Conservation (phyloP, 2,329 filamentous ascomycete species). For the Metarhizium rileyi region DNA sequence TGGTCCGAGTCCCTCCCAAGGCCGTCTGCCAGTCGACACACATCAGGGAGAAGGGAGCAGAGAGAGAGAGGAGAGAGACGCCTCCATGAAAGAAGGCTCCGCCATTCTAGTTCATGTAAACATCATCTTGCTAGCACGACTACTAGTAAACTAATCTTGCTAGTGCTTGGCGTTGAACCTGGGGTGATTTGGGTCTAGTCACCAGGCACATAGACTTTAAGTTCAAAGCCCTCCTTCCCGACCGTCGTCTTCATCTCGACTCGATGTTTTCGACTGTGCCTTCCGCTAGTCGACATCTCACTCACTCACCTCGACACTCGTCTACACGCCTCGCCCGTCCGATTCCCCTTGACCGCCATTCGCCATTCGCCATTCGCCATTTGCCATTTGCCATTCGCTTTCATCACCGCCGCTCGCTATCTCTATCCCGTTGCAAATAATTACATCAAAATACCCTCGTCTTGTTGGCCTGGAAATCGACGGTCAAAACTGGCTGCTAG, state of each 20-base stretch:
- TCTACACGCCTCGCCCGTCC: neutral
- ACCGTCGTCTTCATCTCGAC: neutral
- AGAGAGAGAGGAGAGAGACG: neutral
- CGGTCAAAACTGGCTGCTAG: neutral
- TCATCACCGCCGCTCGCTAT: neutral
- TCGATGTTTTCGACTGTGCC: neutral
- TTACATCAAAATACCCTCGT: neutral
- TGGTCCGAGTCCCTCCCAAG: no score
- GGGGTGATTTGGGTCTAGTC: neutral
- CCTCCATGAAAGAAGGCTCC: neutral
- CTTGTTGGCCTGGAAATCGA: neutral
- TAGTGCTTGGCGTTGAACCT: no score
- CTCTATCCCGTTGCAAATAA: neutral
- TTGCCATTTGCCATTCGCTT: neutral
- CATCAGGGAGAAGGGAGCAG: neutral
- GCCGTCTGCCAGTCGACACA: no score
- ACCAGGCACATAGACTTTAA: neutral
- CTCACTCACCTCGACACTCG: neutral
- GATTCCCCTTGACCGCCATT: no score
- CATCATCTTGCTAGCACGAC: no score
- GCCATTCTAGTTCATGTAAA: neutral
- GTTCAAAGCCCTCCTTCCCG: neutral
- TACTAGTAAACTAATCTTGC: no score
- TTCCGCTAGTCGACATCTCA: no score
- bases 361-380: no score